Evolutionary conservation across 2,329 filamentous ascomycete species (phyloP).

Genomic region (Helotiales sp.): DNA sequence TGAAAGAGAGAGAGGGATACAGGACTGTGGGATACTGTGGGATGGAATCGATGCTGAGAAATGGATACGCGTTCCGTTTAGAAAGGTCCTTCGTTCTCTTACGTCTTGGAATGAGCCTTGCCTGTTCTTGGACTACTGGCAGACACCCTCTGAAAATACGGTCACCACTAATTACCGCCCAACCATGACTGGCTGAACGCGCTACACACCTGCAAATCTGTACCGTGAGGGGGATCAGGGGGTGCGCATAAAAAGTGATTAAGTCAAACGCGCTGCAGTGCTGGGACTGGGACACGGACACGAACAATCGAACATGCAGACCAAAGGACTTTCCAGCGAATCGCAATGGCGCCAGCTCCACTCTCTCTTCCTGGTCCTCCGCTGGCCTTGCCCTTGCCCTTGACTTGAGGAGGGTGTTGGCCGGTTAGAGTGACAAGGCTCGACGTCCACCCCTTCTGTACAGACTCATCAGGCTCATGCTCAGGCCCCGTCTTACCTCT

Average conservation of each 20-base stretch:
- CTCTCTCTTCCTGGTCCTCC: constrained; percentile 2
- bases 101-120: constrained; percentile 21
- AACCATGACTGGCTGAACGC: background rate
- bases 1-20: constrained; percentile 13
- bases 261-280: constrained; percentile 1
- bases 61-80: constrained; percentile 37
- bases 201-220: background rate
- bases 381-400: background rate
- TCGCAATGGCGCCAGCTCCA: constrained; percentile 13
- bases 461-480: constrained; percentile 1
- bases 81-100: constrained; percentile 16
- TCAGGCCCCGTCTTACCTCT: constrained; percentile 12
- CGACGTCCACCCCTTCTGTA: background rate
- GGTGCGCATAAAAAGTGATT: no score
- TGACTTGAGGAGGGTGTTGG: background rate
- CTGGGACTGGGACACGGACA: constrained; percentile 15
- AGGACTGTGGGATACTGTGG: no score
- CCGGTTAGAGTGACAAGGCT: constrained; percentile 7
- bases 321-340: constrained; percentile 17
- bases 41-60: constrained; percentile 21
- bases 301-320: no score
- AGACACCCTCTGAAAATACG: background rate
- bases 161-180: background rate
- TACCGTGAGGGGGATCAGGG: background rate
- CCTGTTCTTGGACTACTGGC: constrained; percentile 24